Conservation (phyloP, 2,329 filamentous ascomycete species). For the Orbilia blumenaviensis region DNA sequence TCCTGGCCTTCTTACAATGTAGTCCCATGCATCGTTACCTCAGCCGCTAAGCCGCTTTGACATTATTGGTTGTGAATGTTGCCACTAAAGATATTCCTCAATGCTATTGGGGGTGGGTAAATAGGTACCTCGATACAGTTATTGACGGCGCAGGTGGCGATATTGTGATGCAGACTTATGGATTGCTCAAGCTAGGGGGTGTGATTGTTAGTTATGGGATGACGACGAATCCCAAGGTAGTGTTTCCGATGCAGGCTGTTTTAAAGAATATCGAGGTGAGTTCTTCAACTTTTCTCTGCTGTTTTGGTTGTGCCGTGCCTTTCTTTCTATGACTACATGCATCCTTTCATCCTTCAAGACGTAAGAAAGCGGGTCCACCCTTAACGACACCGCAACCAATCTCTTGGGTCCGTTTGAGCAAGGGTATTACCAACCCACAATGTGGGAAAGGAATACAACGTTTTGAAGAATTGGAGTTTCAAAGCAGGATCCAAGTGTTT, state of each 20-base stretch:
- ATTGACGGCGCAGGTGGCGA: conserved; percentile 92
- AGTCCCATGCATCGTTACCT: conserved; percentile 4
- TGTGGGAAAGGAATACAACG: background rate
- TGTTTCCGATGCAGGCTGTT: conserved; percentile 83
- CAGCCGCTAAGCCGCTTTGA: conserved; percentile 50
- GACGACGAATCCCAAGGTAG: conserved; percentile 85
- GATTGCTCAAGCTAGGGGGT: conserved; percentile 76
- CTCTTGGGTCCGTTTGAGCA: conserved; percentile 24
- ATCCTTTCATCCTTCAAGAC: conserved; percentile 10
- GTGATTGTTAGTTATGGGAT: conserved; percentile 90
- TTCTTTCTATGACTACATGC: conserved; percentile 4
- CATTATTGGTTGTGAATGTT: conserved; percentile 28
- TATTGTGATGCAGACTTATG: conserved; percentile 73
- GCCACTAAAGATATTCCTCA: background rate
- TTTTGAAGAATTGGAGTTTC: background rate
- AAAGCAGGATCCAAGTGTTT: background rate
- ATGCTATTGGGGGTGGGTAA: conserved; percentile 2
- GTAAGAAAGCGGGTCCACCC: conserved; percentile 17
- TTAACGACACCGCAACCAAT: conserved; percentile 24
- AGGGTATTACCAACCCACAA: conserved; percentile 2
- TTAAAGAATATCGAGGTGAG: conserved; percentile 79
- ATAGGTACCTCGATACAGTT: conserved; percentile 74
- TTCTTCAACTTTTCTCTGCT: conserved; percentile 1
- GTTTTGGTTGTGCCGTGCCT: conserved; percentile 23
- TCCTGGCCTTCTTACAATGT: background rate